A percentile compares a stretch with the other conserved stretches of the same genome.
phyloP scores from a whole-genome alignment of 2,329 filamentous ascomycete species.

The Waltergamsia citrina region DNA sequence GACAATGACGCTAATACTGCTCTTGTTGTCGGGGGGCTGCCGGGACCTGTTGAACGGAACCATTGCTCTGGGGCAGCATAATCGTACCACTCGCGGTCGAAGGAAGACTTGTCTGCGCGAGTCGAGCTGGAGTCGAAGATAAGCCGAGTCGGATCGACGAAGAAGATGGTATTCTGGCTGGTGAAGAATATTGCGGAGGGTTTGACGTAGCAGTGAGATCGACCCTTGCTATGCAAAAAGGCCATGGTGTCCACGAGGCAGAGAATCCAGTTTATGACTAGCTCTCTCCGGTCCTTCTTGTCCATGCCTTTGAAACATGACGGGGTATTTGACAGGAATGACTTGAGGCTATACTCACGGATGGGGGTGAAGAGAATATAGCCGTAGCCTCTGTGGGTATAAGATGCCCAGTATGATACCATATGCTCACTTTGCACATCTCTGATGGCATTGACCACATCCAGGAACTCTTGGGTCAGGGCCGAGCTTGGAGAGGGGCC shows the following conservation, averaged over 20 bases:
- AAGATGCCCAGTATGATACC: conserved; percentile 62
- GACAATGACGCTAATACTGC: conserved; percentile 18
- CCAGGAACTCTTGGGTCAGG: conserved; percentile 44
- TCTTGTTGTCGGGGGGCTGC: conserved; percentile 20
- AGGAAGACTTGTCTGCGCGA: conserved; percentile 34
- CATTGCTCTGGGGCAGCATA: conserved; percentile 64
- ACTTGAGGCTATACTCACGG: conserved; percentile 56
- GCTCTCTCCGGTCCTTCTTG: conserved; percentile 47
- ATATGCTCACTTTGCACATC: conserved; percentile 58
- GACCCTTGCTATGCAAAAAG: conserved; percentile 54
- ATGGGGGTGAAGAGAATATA: conserved; percentile 60
- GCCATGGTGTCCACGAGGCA: conserved; percentile 61
- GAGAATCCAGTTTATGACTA: conserved; percentile 66
- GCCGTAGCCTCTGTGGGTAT: conserved; percentile 52
- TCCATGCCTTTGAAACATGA: conserved; percentile 50
- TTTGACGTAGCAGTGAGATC: conserved; percentile 59
- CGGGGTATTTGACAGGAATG: conserved; percentile 56
- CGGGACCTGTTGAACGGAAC: conserved; percentile 29
- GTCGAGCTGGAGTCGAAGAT: conserved; percentile 30
- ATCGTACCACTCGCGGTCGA: conserved; percentile 62
- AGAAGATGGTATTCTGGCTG: conserved; percentile 54
- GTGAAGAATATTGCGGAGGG: conserved; percentile 63
- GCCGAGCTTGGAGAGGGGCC: conserved; percentile 32
- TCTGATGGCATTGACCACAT: conserved; percentile 49
- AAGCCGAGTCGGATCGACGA: conserved; percentile 50